Evolutionary conservation across 192 early-diverging fungal species (phyloP), one percentile per base, ranked within the genome.

Genomic region (Helicostylum pulchrum): DNA sequence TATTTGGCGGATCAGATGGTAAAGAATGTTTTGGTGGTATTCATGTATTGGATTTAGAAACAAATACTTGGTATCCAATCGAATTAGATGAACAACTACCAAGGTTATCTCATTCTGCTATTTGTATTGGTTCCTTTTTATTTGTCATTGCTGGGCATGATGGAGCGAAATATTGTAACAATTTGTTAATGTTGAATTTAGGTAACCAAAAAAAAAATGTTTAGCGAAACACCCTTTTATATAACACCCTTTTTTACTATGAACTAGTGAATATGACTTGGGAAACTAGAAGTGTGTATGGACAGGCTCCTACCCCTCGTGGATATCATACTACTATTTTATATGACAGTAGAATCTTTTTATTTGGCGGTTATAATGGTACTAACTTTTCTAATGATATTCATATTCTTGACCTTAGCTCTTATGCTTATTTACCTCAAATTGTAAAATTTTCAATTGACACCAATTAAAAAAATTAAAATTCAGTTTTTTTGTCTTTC

Each of bases 91-190:
- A 79, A 23, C 77, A 81, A 15, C 42, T 85, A 50, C 90, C 86
- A 31, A 84, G 93, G 12, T 75, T 95, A 26, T 87, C 90, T 3
- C 93, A 95, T 67, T 83, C 92, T 26, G 78, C 91, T 2, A 88
- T 90, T 7, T 87, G 86, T 54, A 88, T 95, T 0, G 93, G 93
- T 7, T 90, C 88, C 55, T 95, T 92, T 71, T 65, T 95, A 62
- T 95, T 91, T 79, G 80, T 95, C n/a, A 76, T 93, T 51, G 87
- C 88, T 51, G 93, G 93, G 4, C 93, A 95, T 71, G 92, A 94
- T 62, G 93, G 93, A 3, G 71, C 81, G 4, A 76, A 82, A 30
- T 95, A 95, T 68, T 87, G 87, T 15, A 86, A 83, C 61, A 84
- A 93, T 58, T 81, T 94, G 17, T 66, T 90, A 46, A 79, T 94